Percentiles rank a stretch among this genome's conserved stretches.
Evolutionary conservation across 352 stramenopile species (phyloP).

Genomic region (Phytophthora sp.): DNA sequence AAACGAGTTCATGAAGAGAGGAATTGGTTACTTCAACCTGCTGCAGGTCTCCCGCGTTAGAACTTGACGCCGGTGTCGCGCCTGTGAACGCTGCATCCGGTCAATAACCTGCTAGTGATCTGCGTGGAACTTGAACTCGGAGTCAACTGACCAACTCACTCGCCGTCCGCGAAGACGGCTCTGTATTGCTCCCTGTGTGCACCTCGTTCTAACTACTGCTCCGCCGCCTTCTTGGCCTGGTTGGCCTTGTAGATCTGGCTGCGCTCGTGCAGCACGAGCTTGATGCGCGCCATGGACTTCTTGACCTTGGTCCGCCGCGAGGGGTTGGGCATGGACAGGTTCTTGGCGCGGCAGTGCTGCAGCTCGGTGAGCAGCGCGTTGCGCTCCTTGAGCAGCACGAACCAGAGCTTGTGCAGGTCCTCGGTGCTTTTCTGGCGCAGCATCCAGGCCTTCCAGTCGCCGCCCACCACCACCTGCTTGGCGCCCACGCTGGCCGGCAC

Average conservation of each 20-base stretch:
- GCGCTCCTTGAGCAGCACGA: constrained; percentile 97
- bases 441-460: constrained; percentile 96
- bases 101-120: too few relatives aligned
- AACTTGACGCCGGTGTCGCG: too few relatives aligned
- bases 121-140: too few relatives aligned
- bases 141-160: constrained; percentile 3
- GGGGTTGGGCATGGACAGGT: constrained; percentile 79
- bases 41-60: too few relatives aligned
- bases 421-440: constrained; percentile 97
- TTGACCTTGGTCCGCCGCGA: constrained; percentile 84
- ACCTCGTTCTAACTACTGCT: constrained; percentile 24
- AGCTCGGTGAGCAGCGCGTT: constrained; percentile 97
- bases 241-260: constrained; percentile 83
- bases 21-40: too few relatives aligned
- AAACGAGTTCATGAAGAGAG: too few relatives aligned
- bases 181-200: constrained; percentile 14
- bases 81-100: too few relatives aligned
- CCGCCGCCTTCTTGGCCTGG: constrained; percentile 50
- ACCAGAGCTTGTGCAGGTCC: constrained; percentile 99
- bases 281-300: constrained; percentile 89
- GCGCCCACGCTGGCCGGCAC: constrained; percentile 67
- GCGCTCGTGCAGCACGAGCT: constrained; percentile 87
- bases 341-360: constrained; percentile 77
- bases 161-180: not conserved
- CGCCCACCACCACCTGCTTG: constrained; percentile 76